phyloP scores from a whole-genome alignment of 805 yeast genomes.

The Scheffersomyces coipomensis region DNA sequence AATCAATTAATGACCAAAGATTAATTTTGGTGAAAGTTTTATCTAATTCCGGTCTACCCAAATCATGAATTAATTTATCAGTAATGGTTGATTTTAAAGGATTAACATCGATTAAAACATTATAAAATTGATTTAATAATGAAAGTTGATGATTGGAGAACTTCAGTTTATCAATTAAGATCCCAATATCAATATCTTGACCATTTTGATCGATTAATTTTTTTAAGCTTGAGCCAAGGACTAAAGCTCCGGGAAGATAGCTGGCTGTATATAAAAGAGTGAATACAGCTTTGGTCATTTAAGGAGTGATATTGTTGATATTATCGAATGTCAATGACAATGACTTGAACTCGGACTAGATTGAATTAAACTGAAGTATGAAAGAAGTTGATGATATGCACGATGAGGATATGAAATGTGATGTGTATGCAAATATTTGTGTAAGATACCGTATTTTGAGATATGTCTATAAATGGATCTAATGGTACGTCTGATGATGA shows the following conservation, averaged over 20 bases:
- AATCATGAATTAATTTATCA: constrained; percentile 25
- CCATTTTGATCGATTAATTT: constrained; percentile 10
- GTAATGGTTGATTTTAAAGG: constrained; percentile 22
- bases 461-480: too few relatives aligned
- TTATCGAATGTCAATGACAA: too few relatives aligned
- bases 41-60: constrained; percentile 52
- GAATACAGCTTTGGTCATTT: constrained; percentile 38
- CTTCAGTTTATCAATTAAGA: constrained; percentile 29
- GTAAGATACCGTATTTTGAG: too few relatives aligned
- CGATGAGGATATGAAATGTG: too few relatives aligned
- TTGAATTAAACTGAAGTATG: too few relatives aligned
- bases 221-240: constrained; percentile 40
- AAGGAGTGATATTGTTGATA: background rate
- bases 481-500: too few relatives aligned
- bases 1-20: constrained; percentile 49
- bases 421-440: too few relatives aligned
- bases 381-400: too few relatives aligned
- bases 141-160: constrained; percentile 25
- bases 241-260: constrained; percentile 59
- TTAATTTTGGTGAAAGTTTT: constrained; percentile 56
- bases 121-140: constrained; percentile 24
- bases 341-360: too few relatives aligned
- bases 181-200: constrained; percentile 13
- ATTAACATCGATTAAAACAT: constrained; percentile 26
- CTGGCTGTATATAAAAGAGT: constrained; percentile 49